A percentile compares a stretch with the other conserved stretches of the same genome.
Evolutionary conservation across 331 rosid genomes (phyloP).

Genomic region (Quercus phellos): DNA sequence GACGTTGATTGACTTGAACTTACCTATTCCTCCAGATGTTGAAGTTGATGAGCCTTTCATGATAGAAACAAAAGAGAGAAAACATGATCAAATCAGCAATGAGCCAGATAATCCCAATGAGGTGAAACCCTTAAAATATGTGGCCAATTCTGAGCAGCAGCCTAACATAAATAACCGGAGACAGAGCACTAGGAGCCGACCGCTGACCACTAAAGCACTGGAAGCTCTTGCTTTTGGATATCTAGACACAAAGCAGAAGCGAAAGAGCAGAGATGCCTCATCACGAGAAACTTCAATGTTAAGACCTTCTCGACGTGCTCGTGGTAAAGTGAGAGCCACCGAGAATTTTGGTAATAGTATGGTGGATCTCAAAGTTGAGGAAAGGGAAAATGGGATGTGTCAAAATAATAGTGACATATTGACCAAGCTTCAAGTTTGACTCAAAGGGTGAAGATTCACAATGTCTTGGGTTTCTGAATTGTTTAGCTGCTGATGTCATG

Average conservation of each 20-base stretch:
- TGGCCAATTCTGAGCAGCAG: conserved; percentile 40
- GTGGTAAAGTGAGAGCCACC: conserved; percentile 37
- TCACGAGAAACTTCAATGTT: conserved; percentile 21
- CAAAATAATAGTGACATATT: conserved; percentile 31
- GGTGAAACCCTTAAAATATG: conserved; percentile 21
- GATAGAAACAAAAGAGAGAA: conserved; percentile 26
- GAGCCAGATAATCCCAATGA: conserved; percentile 31
- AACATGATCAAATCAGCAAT: conserved; percentile 24
- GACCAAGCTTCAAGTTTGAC: conserved; percentile 27
- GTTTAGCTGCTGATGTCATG: conserved; percentile 11
- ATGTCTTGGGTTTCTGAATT: conserved; percentile 19
- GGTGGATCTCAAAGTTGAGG: conserved; percentile 35
- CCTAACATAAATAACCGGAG: conserved; percentile 43
- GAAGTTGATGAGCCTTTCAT: conserved; percentile 44
- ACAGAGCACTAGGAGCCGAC: conserved; percentile 78
- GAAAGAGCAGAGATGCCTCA: conserved; percentile 43
- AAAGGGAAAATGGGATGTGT: conserved; percentile 23
- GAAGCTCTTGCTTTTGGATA: conserved; percentile 86
- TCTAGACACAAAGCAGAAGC: conserved; percentile 82
- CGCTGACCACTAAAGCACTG: conserved; percentile 70
- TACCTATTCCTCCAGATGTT: conserved; percentile 53
- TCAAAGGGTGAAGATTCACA: conserved; percentile 12
- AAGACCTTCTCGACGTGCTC: conserved; percentile 42
- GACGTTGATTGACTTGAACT: conserved; percentile 65
- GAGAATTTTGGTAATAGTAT: conserved; percentile 34